Evolutionary conservation across 2,329 filamentous ascomycete species (phyloP).

Genomic region (Diaporthe helianthi): DNA sequence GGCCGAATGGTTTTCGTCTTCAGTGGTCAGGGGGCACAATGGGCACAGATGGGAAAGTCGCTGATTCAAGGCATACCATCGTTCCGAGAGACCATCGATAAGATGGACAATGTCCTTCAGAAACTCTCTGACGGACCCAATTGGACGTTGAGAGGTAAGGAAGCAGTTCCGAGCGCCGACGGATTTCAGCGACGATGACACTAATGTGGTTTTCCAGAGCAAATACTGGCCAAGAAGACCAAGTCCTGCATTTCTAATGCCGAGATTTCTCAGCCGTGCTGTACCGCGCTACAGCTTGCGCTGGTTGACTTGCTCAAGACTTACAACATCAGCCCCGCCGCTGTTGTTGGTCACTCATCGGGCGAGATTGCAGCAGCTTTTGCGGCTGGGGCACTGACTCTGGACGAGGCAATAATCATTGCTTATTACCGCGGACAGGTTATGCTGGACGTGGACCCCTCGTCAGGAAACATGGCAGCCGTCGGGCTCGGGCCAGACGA

Average conservation of each 20-base stretch:
- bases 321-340: conserved; percentile 37
- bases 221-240: conserved; percentile 19
- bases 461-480: conserved; percentile 40
- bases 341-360: conserved; percentile 41
- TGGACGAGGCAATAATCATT: conserved; percentile 32
- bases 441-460: not conserved
- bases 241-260: too few species aligned
- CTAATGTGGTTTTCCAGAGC: not conserved
- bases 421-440: conserved; percentile 38
- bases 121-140: not conserved
- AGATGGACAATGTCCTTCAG: not conserved
- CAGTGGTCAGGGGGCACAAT: conserved; percentile 38
- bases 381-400: conserved; percentile 37
- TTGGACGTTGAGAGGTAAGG: not conserved
- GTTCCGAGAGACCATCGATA: not conserved
- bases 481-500: conserved; percentile 24
- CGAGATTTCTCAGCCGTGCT: too few species aligned
- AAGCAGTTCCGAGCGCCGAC: too few species aligned
- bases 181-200: too few species aligned
- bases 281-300: conserved; percentile 49
- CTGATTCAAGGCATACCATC: not conserved
- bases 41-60: conserved; percentile 35
- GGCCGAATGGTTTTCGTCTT: conserved; percentile 23
- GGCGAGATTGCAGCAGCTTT: conserved; percentile 35
- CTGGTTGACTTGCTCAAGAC: conserved; percentile 45